A percentile compares a stretch with the other conserved stretches of the same genome.
These are phyloP conservation scores for Graphilbum ipis-grandicollis DNA, from an alignment of 2,329 filamentous ascomycete species.

Conservation along the genomic window DNA sequence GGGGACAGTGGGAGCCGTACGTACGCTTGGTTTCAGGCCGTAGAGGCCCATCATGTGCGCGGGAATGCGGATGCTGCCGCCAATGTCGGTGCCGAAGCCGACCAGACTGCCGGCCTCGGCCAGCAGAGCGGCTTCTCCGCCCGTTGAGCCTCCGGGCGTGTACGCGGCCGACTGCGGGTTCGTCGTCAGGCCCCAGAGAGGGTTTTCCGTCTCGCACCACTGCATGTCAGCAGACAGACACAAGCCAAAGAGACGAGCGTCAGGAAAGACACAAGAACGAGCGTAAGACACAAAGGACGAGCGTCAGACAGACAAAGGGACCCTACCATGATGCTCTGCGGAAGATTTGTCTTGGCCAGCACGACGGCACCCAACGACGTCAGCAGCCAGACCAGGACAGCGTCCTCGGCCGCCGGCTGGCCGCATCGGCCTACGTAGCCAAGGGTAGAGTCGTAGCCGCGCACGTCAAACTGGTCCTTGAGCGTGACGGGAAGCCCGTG, in stretches of 20 bases:
- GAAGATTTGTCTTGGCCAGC: slow-evolving; percentile 11
- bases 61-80: slow-evolving; percentile 12
- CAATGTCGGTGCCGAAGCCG: slow-evolving; percentile 30
- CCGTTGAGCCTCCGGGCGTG: slow-evolving; percentile 19
- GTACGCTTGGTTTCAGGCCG: slow-evolving; percentile 13
- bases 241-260: no score
- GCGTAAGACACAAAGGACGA: no score
- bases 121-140: slow-evolving; percentile 20
- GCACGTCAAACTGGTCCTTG: slow-evolving; percentile 16
- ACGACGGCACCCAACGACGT: slow-evolving; percentile 14
- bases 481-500: slow-evolving; percentile 23
- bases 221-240: neutral
- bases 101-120: slow-evolving; percentile 15
- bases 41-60: slow-evolving; percentile 17
- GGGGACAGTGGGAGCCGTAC: no score
- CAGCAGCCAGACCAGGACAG: slow-evolving; percentile 11
- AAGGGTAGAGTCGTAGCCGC: slow-evolving; percentile 4
- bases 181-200: slow-evolving; percentile 17
- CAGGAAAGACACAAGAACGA: no score
- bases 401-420: slow-evolving; percentile 1
- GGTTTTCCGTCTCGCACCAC: slow-evolving; percentile 17
- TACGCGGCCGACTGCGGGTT: slow-evolving; percentile 17
- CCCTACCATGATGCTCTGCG: slow-evolving; percentile 13
- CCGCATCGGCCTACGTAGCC: slow-evolving; percentile 18
- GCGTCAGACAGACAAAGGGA: no score